Evolutionary conservation across 768 basidiomycete species (phyloP).

Genomic region (Leccinum olivaceopallidum): DNA sequence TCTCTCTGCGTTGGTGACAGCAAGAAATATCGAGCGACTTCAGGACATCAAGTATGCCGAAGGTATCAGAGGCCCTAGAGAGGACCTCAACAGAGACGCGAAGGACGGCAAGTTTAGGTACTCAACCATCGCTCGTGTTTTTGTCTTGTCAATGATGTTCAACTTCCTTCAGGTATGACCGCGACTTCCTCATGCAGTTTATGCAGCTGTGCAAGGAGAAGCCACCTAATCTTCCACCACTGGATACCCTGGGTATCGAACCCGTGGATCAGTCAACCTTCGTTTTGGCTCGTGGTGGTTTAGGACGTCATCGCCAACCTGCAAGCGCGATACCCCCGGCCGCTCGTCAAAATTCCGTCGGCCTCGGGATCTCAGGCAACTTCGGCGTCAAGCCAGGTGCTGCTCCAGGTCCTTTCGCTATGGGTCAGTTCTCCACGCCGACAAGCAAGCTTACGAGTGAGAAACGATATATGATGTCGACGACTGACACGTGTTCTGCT

Average conservation of each 20-base stretch:
- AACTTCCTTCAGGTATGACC: constrained; percentile 74
- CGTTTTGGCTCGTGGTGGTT: constrained; percentile 59
- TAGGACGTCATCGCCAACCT: constrained; percentile 56
- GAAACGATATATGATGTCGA: constrained; percentile 49
- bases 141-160: background rate
- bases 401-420: constrained; percentile 38
- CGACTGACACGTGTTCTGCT: constrained; percentile 45
- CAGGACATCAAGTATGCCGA: constrained; percentile 66
- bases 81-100: constrained; percentile 82
- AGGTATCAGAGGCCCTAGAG: constrained; percentile 75
- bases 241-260: constrained; percentile 90
- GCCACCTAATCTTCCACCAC: constrained; percentile 84
- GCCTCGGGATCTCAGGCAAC: constrained; percentile 39
- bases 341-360: constrained; percentile 49
- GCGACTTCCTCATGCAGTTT: constrained; percentile 97
- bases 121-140: background rate
- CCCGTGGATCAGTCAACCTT: constrained; percentile 58
- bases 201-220: constrained; percentile 96
- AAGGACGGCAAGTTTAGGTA: constrained; percentile 77
- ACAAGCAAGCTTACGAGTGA: constrained; percentile 64
- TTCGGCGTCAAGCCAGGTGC: constrained; percentile 32
- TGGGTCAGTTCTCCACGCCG: constrained; percentile 66
- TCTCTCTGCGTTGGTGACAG: constrained; percentile 70
- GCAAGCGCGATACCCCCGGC: constrained; percentile 43
- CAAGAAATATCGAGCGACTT: constrained; percentile 84